Evolutionary conservation across 1,139 yeast genomes (phyloP).

Genomic region (Lodderomyces orthopsilosis): DNA sequence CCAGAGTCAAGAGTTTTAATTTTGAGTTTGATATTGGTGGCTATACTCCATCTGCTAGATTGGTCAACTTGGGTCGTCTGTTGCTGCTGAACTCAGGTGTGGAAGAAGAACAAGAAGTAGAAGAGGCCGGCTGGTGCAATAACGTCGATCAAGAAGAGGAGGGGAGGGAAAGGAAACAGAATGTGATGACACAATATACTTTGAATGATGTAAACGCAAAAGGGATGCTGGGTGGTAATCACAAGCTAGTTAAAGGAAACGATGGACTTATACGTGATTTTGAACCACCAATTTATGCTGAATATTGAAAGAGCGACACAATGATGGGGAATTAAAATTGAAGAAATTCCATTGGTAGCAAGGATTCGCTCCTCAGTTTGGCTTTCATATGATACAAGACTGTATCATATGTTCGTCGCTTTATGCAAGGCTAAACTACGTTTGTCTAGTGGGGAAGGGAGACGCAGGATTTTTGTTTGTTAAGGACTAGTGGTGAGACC

Average conservation of each 20-base stretch:
- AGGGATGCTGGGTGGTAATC: no score
- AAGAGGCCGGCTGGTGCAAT: neutral
- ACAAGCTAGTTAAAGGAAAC: no score
- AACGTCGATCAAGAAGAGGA: neutral
- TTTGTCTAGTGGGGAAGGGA: no score
- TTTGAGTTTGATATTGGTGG: conserved; percentile 3
- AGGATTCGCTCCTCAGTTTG: no score
- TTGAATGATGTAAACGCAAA: neutral
- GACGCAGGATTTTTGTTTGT: no score
- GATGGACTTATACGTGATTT: neutral
- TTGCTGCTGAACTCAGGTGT: neutral
- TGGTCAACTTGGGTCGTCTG: neutral
- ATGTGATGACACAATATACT: neutral
- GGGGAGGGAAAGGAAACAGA: neutral
- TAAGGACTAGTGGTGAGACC: no score
- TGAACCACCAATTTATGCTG: conserved; percentile 1
- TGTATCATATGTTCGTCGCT: no score
- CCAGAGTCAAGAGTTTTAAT: neutral
- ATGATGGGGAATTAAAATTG: no score
- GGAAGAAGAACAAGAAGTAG: neutral
- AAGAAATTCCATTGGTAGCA: no score
- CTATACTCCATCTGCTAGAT: neutral
- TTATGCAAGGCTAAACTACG: no score
- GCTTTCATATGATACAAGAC: no score
- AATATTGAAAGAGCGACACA: neutral